Base-by-base conservation (phyloP, 305 asterid genomes). In the Rubia tinctorum region DNA sequence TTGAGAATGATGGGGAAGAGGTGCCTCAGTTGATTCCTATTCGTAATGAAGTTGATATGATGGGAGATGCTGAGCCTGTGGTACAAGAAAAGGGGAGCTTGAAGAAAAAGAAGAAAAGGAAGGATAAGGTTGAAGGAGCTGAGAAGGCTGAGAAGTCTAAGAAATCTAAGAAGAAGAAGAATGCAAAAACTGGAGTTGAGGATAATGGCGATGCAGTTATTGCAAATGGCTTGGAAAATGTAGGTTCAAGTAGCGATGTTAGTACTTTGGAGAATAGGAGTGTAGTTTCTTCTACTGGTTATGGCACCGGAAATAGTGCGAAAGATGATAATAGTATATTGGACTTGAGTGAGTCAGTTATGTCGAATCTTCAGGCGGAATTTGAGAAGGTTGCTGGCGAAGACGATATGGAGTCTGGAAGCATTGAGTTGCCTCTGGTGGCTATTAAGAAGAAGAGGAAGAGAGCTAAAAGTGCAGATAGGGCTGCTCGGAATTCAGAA, bases 321-420 rank as follows among this genome's bases (percentile, higher is more conserved):
- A 87, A 79, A 70, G 75, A 51, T 71, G 84, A 83, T 67, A 87
- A 74, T 44, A 64, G 65, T 71, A 80, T 61, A 15, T 15, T 77
- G 58, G 79, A 68, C 44, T 68, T 89, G 80, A 76, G 71, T 71
- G 97, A 90, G 73, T 77, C 77, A 20, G 86, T 89, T 81, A 88
- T 90, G 77, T 79, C 90, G 71, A 95, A 90, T 86, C 96, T 95
- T 80, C 99, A 88, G 84, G 84, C 81, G 71, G 92, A 95, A 73
- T 92, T 92, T 62, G 99, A 92, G 85, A 90, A 81, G 76, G 94
- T 92, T 71, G 97, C 96, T 68, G 89, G 95, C 5, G 79, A 79
- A 77, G 83, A 79, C 7, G 90, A 81, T 70, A 70, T 71, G 3
- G 83, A 78, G 56, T 66, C 76, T 64, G 39, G 68, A 44, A 42